phyloP scores from a whole-genome alignment of 1,284 basidiomycete species.

The Heterobasidion annosum region DNA sequence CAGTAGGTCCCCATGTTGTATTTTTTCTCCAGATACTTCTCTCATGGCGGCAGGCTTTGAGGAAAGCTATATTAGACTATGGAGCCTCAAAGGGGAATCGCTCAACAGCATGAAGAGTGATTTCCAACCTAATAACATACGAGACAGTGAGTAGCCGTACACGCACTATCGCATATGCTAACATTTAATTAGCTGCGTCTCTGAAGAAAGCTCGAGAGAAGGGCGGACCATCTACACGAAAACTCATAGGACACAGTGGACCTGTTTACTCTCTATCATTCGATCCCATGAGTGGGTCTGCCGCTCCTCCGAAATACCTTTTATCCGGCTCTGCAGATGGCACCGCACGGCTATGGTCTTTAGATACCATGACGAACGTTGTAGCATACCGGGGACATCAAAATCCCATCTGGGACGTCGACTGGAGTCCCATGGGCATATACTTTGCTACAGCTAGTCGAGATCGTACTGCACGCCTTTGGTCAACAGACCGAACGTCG shows the following conservation, averaged over 20 bases:
- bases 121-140: constrained; percentile 57
- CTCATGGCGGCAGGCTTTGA: constrained; percentile 96
- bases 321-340: constrained; percentile 93
- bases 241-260: constrained; percentile 94
- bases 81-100: constrained; percentile 93
- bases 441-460: constrained; percentile 96
- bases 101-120: constrained; percentile 73
- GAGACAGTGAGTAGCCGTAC: constrained; percentile 47
- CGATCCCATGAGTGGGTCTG: constrained; percentile 85
- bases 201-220: constrained; percentile 67
- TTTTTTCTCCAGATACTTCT: constrained; percentile 88
- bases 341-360: constrained; percentile 88
- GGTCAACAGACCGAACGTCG: constrained; percentile 89
- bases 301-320: constrained; percentile 78
- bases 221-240: constrained; percentile 76
- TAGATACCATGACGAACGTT: constrained; percentile 91
- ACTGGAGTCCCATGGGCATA: constrained; percentile 97
- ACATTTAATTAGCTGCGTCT: constrained; percentile 36
- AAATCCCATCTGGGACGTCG: constrained; percentile 97
- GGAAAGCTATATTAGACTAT: constrained; percentile 92
- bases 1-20: constrained; percentile 74
- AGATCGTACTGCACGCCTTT: constrained; percentile 91
- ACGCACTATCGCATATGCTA: too few species aligned
- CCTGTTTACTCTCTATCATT: constrained; percentile 94
- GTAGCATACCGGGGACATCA: constrained; percentile 95